These are phyloP conservation scores for Triticum dicoccoides DNA, from an alignment of 176 grass and related monocot species.

Conservation along the genomic window DNA sequence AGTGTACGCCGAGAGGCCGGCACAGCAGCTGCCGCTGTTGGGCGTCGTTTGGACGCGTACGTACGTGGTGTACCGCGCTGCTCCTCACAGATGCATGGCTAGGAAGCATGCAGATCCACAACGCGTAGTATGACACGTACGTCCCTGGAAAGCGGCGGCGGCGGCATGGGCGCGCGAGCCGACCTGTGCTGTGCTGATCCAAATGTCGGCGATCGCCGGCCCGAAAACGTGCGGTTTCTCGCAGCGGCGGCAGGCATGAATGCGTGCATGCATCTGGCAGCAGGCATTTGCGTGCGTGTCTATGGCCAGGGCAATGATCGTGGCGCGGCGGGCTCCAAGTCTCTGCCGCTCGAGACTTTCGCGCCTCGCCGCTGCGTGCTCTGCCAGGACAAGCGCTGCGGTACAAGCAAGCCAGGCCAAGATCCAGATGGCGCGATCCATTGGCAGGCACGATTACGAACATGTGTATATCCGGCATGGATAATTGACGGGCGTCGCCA, in stretches of 20 bases:
- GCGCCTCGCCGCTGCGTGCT: not conserved
- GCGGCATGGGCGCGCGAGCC: conserved; percentile 26
- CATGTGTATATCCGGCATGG: not conserved
- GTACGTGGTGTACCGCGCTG: not conserved
- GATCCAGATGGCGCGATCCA: conserved; percentile 29
- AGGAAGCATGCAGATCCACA: not conserved
- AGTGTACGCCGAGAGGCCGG: not conserved
- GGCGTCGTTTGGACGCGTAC: not conserved
- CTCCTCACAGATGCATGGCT: conserved; percentile 11
- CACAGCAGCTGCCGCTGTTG: not conserved
- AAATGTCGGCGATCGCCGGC: not conserved
- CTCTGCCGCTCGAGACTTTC: not conserved
- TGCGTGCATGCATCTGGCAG: not conserved
- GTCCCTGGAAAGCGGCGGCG: not conserved
- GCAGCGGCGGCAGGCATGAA: not conserved
- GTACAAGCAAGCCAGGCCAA: conserved; percentile 25
- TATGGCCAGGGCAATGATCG: conserved; percentile 16
- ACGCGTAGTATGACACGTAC: not conserved
- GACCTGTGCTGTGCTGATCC: not conserved
- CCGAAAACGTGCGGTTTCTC: conserved; percentile 16
- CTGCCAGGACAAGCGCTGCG: not conserved
- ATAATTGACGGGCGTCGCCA: not conserved
- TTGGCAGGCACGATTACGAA: not conserved
- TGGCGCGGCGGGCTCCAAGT: conserved; percentile 43
- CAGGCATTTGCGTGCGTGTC: not conserved